Base-by-base conservation (phyloP, 169 alveolate species). In the Eimeria sp. region DNA sequence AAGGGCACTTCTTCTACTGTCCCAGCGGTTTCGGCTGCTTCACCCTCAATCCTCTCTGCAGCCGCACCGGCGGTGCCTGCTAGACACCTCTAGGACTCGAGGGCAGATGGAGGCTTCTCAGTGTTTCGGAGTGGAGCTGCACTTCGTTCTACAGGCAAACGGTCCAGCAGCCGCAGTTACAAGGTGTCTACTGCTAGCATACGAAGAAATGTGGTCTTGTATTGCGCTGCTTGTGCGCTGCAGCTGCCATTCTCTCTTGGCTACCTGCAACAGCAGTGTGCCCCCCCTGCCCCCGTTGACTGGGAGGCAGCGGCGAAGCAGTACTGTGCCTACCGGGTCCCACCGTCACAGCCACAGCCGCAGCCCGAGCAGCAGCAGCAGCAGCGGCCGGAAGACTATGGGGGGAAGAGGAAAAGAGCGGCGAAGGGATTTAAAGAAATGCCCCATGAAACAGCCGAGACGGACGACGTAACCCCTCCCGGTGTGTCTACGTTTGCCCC, bases 251-350 rank as follows among this genome's bases (percentile, higher is more conserved):
- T 84, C 57, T 78, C 75, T 61, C 78, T 84, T 65, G 78, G 78
- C 76, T 84, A 13, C 80, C 61, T 61, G 40, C 92, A 84, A 61
- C 92, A 84, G 75, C 78, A 84, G 22, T 27, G 47, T 30, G 54
- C 47, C 14, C 54, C 78, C 61, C 43, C 92, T 16, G 92, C 75
- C 11, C 63, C 92, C 43, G 80, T 84, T 18, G 96, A 93, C 93
- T 93, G 96, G 96, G 96, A 93, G 43, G 88, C 93, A 4, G 96
- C 96, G 27, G 96, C 96, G 40, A 93, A 93, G 76, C 89, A 57
- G 61, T 93, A 93, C 93, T 93, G 93, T 16, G 92, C 92, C 67
- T 47, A 16, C n/a, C 92, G 96, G 13, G 92, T 61, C 75, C 92
- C 92, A 30, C 47, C 61, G 25, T 27, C 47, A 11, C 92, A 54